These are phyloP conservation scores for Schwanniomyces pseudopolymorphus DNA, from an alignment of 805 yeast genomes.

Conservation along the genomic window DNA sequence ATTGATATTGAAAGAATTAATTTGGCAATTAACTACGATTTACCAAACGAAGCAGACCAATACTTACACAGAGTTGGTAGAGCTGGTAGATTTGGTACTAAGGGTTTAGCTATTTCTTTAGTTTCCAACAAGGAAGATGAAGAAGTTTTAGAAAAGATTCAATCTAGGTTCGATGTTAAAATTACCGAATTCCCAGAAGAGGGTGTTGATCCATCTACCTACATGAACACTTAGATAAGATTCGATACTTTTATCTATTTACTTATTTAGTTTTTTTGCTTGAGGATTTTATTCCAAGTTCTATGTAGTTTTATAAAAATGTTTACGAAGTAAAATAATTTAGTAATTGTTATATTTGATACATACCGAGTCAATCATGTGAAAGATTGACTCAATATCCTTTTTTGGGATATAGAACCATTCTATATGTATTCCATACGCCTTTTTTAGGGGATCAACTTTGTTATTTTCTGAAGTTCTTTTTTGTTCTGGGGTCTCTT, in stretches of 20 bases:
- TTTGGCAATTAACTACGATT: conserved; percentile 95
- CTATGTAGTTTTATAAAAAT: conserved; percentile 1
- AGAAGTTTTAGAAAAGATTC: conserved; percentile 86
- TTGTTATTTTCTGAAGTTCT: neutral
- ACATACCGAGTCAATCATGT: conserved; percentile 29
- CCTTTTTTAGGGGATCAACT: neutral
- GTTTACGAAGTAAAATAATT: conserved; percentile 2
- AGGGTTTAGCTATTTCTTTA: conserved; percentile 93
- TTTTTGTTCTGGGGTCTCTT: neutral
- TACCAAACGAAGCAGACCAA: conserved; percentile 96
- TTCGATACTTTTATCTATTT: neutral
- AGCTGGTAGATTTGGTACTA: conserved; percentile 99
- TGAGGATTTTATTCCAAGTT: neutral
- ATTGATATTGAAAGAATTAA: conserved; percentile 98
- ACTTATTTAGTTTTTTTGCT: neutral
- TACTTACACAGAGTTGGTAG: conserved; percentile 99
- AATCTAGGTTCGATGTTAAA: conserved; percentile 96
- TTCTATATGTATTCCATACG: conserved; percentile 46
- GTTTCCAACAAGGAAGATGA: conserved; percentile 85
- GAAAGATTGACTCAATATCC: conserved; percentile 31
- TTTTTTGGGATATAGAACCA: conserved; percentile 56
- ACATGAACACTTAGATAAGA: conserved; percentile 78
- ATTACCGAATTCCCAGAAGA: conserved; percentile 94
- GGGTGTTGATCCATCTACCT: conserved; percentile 96
- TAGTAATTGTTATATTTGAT: conserved; percentile 2